phyloP scores from a whole-genome alignment of 129 eudicot species.

The Flaveria brownii region DNA sequence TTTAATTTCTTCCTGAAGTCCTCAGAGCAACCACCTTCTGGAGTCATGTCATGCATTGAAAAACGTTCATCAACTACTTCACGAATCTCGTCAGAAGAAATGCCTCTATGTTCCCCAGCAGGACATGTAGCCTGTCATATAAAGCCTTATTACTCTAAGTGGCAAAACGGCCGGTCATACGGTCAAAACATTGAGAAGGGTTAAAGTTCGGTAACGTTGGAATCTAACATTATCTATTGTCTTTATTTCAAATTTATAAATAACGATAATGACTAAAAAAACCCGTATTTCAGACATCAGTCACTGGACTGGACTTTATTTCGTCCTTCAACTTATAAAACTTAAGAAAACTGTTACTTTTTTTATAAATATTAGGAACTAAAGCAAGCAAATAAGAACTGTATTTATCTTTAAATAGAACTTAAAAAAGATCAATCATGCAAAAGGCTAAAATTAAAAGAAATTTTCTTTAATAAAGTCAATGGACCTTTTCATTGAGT shows the following conservation, averaged over 20 bases:
- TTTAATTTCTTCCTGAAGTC: slow-evolving; percentile 43
- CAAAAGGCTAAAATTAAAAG: neutral
- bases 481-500: neutral
- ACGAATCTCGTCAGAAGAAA: slow-evolving; percentile 56
- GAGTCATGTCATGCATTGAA: slow-evolving; percentile 50
- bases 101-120: slow-evolving; percentile 47
- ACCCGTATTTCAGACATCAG: neutral
- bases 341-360: neutral
- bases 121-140: slow-evolving; percentile 80
- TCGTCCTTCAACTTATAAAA: neutral
- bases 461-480: neutral
- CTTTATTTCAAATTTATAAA: neutral
- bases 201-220: neutral
- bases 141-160: slow-evolving; percentile 7
- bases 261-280: neutral
- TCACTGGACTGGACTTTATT: neutral
- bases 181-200: neutral
- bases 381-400: neutral
- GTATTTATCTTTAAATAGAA: neutral
- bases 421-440: neutral
- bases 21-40: slow-evolving; percentile 63
- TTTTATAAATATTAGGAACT: neutral
- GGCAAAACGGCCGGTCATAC: neutral
- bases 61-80: slow-evolving; percentile 51
- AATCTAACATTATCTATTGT: neutral